Evolutionary conservation across 371 early-diverging fungal species (phyloP).

Genomic region (Capillidium heterosporum): DNA sequence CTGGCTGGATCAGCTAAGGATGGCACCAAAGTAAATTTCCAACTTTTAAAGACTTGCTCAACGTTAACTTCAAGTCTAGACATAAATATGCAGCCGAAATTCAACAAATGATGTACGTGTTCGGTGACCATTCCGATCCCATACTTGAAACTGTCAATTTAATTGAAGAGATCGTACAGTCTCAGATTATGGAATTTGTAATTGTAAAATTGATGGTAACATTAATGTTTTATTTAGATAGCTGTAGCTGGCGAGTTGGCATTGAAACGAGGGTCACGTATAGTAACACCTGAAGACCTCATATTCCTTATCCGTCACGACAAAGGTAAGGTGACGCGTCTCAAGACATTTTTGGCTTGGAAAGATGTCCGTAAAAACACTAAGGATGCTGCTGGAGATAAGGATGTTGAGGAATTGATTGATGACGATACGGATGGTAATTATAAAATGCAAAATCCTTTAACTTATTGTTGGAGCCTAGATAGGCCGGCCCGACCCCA

Average conservation of each 20-base stretch:
- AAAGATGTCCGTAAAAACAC: slow-evolving; percentile 89
- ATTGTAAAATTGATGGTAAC: slow-evolving; percentile 5
- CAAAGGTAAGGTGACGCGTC: slow-evolving; percentile 73
- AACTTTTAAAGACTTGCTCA: too few species aligned
- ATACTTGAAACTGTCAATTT: slow-evolving; percentile 66
- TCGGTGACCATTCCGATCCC: slow-evolving; percentile 86
- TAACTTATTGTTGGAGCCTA: neutral
- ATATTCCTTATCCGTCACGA: slow-evolving; percentile 94
- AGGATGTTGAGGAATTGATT: slow-evolving; percentile 39
- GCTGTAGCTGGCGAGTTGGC: slow-evolving; percentile 75
- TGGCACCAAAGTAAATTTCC: too few species aligned
- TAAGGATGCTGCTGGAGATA: slow-evolving; percentile 43
- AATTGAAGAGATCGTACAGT: slow-evolving; percentile 86
- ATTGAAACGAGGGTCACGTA: slow-evolving; percentile 59
- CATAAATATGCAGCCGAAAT: slow-evolving; percentile 53
- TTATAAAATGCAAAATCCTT: neutral
- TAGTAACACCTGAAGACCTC: slow-evolving; percentile 75
- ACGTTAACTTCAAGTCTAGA: slow-evolving; percentile 15
- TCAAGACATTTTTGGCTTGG: slow-evolving; percentile 82
- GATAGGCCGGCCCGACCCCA: neutral
- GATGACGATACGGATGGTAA: slow-evolving; percentile 26
- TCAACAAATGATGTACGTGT: slow-evolving; percentile 96
- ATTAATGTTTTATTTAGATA: slow-evolving; percentile 24
- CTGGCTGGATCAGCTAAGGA: too few species aligned
- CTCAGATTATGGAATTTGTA: slow-evolving; percentile 87